A percentile compares a stretch with the other conserved stretches of the same genome.
Evolutionary conservation across 331 rosid genomes (phyloP).

Genomic region (Quercus phellos): DNA sequence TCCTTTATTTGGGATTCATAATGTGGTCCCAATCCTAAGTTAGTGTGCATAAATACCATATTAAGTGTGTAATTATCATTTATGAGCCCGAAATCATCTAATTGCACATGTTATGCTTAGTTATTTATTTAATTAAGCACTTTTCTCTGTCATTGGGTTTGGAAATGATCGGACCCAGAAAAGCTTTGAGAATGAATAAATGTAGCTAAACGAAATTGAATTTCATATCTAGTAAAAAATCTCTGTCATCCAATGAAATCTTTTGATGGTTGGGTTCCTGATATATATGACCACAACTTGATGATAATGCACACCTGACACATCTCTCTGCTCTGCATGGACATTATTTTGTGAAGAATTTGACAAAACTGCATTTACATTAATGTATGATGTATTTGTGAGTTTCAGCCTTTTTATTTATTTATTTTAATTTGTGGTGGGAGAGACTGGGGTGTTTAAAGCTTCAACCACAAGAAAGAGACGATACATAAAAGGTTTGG

Average conservation of each 20-base stretch:
- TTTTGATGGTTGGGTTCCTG: not conserved
- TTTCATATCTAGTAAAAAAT: not conserved
- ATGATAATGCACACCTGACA: no score
- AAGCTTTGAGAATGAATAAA: not conserved
- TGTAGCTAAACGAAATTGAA: not conserved
- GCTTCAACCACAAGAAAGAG: not conserved
- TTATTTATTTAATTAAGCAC: not conserved
- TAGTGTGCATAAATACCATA: conserved; percentile 20
- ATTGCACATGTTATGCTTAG: conserved; percentile 37
- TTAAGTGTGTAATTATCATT: conserved; percentile 43
- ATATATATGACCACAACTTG: not conserved
- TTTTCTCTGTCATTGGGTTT: not conserved
- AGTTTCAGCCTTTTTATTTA: not conserved
- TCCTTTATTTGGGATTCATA: conserved; percentile 4
- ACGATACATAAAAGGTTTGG: not conserved
- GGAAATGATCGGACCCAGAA: not conserved
- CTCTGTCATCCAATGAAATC: not conserved
- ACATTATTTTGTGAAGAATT: no score
- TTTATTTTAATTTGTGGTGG: not conserved
- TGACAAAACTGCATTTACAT: no score
- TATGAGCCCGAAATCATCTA: conserved; percentile 31
- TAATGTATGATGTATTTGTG: no score
- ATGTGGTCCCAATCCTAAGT: conserved; percentile 49
- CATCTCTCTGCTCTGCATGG: no score
- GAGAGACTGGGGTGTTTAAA: not conserved